Conservation (phyloP, 352 stramenopile genomes). For the Globisporangium heterothallicum region DNA sequence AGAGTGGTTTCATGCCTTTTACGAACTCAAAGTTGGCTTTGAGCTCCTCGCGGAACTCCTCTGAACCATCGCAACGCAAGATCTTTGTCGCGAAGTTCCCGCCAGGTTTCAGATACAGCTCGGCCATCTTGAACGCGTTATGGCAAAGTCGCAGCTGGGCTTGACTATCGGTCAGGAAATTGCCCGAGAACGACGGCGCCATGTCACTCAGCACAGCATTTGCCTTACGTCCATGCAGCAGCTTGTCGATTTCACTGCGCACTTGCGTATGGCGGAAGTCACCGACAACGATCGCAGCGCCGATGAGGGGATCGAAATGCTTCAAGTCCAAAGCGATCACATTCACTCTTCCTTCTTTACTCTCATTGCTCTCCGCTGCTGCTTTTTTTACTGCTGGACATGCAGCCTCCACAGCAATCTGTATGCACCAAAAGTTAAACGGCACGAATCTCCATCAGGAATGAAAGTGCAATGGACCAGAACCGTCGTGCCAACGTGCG, state of each 20-base stretch:
- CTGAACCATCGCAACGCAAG: slow-evolving; percentile 64
- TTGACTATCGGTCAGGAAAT: slow-evolving; percentile 70
- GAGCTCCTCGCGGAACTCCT: slow-evolving; percentile 71
- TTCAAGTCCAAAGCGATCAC: slow-evolving; percentile 79
- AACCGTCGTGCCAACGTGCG: background rate
- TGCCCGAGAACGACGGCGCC: slow-evolving; percentile 79
- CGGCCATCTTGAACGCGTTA: slow-evolving; percentile 81
- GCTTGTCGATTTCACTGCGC: slow-evolving; percentile 44
- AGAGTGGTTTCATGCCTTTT: slow-evolving; percentile 79
- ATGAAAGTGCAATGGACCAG: background rate
- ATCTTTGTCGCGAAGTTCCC: slow-evolving; percentile 83
- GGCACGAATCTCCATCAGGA: background rate
- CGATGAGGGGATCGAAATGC: slow-evolving; percentile 64
- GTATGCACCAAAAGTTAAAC: background rate
- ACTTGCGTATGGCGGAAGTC: slow-evolving; percentile 71
- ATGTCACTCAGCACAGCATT: slow-evolving; percentile 88
- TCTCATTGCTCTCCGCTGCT: slow-evolving; percentile 9
- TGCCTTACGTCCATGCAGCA: slow-evolving; percentile 37
- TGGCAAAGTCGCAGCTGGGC: slow-evolving; percentile 79
- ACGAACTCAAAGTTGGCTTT: slow-evolving; percentile 63
- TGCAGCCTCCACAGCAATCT: slow-evolving; percentile 62
- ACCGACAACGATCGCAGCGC: slow-evolving; percentile 63
- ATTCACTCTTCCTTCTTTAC: slow-evolving; percentile 16
- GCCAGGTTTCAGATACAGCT: slow-evolving; percentile 72
- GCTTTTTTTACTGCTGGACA: slow-evolving; percentile 8